These are phyloP conservation scores for Globisporangium solare DNA, from an alignment of 352 stramenopile genomes.

Conservation along the genomic window DNA sequence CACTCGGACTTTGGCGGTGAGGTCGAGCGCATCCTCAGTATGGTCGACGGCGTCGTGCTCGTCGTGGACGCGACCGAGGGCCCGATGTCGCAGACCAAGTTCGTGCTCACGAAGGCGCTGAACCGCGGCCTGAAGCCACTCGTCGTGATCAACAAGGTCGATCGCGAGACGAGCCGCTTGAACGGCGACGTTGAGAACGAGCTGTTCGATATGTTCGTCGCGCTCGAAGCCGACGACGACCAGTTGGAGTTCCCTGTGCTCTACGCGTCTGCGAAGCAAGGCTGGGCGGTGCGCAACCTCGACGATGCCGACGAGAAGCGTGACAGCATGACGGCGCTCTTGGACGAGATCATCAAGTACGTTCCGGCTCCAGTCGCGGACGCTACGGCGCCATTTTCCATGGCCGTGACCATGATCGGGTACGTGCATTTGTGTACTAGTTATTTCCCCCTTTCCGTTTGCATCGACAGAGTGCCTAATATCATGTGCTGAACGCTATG, in stretches of 20 bases:
- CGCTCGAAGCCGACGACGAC: constrained; percentile 90
- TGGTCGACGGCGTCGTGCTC: constrained; percentile 97
- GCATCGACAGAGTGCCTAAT: neutral
- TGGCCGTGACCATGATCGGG: constrained; percentile 95
- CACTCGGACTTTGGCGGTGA: constrained; percentile 99
- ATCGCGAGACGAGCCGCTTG: constrained; percentile 88
- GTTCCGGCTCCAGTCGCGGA: constrained; percentile 87
- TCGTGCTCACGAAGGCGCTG: constrained; percentile 96
- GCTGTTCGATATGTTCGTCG: constrained; percentile 97
- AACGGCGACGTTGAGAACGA: constrained; percentile 96
- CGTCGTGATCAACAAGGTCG: constrained; percentile 99
- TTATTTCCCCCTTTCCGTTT: neutral
- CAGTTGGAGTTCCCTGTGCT: constrained; percentile 97
- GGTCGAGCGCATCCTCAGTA: constrained; percentile 96
- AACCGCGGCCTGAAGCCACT: constrained; percentile 90
- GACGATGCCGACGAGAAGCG: constrained; percentile 55
- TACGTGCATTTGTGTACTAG: constrained; percentile 16
- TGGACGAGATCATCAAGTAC: constrained; percentile 95
- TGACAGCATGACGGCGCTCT: constrained; percentile 93
- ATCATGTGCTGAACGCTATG: neutral
- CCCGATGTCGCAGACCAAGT: constrained; percentile 98
- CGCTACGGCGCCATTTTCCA: constrained; percentile 87
- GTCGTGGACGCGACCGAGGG: constrained; percentile 97
- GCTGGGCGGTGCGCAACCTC: constrained; percentile 92
- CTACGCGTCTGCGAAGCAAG: constrained; percentile 94